phyloP scores from a whole-genome alignment of 139 green algal genomes.

The Chlorella sorokiniana region DNA sequence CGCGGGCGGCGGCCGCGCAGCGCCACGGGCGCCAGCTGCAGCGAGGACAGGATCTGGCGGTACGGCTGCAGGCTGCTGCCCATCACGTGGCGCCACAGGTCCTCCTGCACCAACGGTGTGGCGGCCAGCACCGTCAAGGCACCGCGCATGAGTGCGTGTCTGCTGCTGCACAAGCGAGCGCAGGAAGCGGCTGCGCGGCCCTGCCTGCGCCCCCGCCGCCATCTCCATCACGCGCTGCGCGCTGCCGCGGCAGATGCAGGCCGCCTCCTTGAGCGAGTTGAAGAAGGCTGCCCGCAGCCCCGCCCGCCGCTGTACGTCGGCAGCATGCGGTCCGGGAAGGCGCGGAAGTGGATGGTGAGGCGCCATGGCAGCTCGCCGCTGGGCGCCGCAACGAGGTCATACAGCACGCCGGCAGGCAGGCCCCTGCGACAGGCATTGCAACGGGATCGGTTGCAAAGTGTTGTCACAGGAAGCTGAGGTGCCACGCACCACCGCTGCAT shows the following conservation, averaged over 20 bases:
- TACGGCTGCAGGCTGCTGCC: slow-evolving; percentile 4
- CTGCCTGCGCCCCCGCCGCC: slow-evolving; percentile 44
- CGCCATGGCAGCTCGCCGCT: slow-evolving; percentile 32
- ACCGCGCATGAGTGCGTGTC: background rate
- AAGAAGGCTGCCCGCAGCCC: slow-evolving; percentile 49
- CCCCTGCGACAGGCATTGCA: slow-evolving; percentile 39
- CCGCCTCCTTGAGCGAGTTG: slow-evolving; percentile 69
- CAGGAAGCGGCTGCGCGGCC: background rate
- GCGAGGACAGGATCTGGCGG: background rate
- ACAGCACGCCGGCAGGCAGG: slow-evolving; percentile 56
- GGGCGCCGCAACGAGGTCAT: slow-evolving; percentile 48
- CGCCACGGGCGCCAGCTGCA: slow-evolving; percentile 22
- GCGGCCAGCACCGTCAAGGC: background rate
- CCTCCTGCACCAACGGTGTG: background rate
- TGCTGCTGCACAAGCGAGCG: background rate
- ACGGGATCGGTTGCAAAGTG: background rate
- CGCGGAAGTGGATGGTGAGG: slow-evolving; percentile 34
- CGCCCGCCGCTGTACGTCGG: slow-evolving; percentile 38
- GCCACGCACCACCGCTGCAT: background rate
- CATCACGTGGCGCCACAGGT: slow-evolving; percentile 22
- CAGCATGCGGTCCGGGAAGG: slow-evolving; percentile 26
- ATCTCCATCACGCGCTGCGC: slow-evolving; percentile 62
- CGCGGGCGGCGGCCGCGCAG: slow-evolving; percentile 12
- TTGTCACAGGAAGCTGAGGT: too few species aligned
- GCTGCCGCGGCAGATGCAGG: slow-evolving; percentile 51